phyloP scores from a whole-genome alignment of 106 monocot species.

The Dendrobium officinale region DNA sequence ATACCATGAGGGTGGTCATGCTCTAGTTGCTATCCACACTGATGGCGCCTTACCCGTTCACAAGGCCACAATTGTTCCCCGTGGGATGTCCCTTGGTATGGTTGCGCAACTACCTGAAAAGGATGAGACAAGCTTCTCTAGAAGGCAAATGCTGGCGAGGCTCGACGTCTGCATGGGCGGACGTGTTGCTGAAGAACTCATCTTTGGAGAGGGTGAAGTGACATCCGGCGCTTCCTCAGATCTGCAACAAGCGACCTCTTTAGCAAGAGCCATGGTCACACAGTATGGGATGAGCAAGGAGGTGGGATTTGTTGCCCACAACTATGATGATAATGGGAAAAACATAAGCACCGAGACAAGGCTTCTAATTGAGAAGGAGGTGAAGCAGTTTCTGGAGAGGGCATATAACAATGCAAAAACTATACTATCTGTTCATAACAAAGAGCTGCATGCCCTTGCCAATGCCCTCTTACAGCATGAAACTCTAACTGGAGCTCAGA shows the following conservation, averaged over 20 bases:
- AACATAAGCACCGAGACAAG: conserved; percentile 96
- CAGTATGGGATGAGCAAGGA: conserved; percentile 94
- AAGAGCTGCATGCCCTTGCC: conserved; percentile 82
- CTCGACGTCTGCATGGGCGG: conserved; percentile 99
- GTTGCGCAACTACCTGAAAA: conserved; percentile 88
- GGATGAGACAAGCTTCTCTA: conserved; percentile 82
- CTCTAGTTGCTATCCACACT: conserved; percentile 92
- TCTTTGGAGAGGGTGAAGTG: conserved; percentile 89
- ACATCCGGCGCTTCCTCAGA: conserved; percentile 92
- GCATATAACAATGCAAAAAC: conserved; percentile 91
- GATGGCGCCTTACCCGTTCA: conserved; percentile 80
- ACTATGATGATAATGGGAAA: conserved; percentile 87
- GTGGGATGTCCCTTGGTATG: conserved; percentile 96
- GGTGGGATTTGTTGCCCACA: conserved; percentile 77
- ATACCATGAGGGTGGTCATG: conserved; percentile 98
- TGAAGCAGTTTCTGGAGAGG: conserved; percentile 68
- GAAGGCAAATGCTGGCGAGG: conserved; percentile 92
- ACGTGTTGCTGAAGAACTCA: conserved; percentile 88
- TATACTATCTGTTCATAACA: conserved; percentile 61
- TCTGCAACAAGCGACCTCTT: conserved; percentile 76
- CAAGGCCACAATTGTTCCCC: conserved; percentile 91
- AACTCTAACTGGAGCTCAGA: conserved; percentile 77
- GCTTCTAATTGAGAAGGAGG: conserved; percentile 81
- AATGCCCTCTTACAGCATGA: conserved; percentile 90
- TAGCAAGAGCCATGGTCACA: conserved; percentile 89